Evolutionary conservation across 2,329 filamentous ascomycete species (phyloP), one percentile per base, ranked within the genome.

Genomic region (Rhynchosporium graminicola): DNA sequence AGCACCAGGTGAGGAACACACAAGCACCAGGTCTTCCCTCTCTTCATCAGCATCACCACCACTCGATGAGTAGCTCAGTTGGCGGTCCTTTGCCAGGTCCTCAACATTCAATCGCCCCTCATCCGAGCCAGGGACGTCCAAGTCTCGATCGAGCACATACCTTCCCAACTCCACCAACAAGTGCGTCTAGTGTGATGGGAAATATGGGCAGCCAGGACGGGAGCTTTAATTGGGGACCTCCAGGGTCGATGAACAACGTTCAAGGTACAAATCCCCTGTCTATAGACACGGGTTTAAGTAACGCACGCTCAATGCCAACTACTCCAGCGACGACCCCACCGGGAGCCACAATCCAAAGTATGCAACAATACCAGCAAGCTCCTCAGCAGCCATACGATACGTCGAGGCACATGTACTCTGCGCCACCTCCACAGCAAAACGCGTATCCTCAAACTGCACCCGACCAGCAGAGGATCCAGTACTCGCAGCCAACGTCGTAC

Each of bases 301-400:
- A 89, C 76, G 81, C 89, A 64, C 88, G 91, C 70, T 96, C 91
- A 66, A 91, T 97, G 82, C 92, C 92, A 60, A 91, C 89, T 9
- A 96, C 91, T n/a, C 92, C 92, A 64, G 92, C 92, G 31, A 94
- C 91, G 5, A 96, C 94, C 0, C 93, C 94, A 12, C 94, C 94
- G 0, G 92, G 91, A 29, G 85, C 83, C 65, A 82, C 84, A 33
- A 82, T 96, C 65, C 89, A 92, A 70, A 87, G 84, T 72, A 92
- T 97, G 83, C 89, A 89, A 70, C 79, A 87, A 3, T 97, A 97
- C 75, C 88, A 87, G 57, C 79, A 75, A 66, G 83, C 78, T 69
- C 86, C 80, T 62, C 90, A 87, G 54, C 79, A 87, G 55, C 79
- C 81, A 51, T 97, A 96, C 72, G 91, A 96, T 72, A 84, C 77